Conservation (phyloP, 176 grass and related monocot species). For the Carex pumila region DNA sequence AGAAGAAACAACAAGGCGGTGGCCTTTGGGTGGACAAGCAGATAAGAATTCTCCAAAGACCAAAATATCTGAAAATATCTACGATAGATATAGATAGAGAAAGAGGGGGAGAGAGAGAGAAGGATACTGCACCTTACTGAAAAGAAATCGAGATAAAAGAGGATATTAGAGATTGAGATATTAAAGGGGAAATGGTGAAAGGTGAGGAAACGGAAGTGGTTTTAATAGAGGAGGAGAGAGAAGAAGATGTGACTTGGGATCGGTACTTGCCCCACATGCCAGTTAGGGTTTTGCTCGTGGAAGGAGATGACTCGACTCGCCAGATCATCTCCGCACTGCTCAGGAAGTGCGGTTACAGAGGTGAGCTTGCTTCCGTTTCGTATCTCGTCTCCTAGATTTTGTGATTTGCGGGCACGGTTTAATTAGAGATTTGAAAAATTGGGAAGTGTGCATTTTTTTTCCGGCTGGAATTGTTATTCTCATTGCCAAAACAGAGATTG, state of each 20-base stretch:
- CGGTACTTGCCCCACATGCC: conserved; percentile 74
- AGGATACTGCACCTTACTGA: not conserved
- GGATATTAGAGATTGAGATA: not conserved
- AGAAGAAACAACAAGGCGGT: not conserved
- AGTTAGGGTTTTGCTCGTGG: conserved; percentile 89
- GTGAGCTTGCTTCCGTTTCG: conserved; percentile 34
- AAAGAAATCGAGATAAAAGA: not conserved
- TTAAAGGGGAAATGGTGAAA: not conserved
- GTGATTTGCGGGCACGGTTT: not conserved
- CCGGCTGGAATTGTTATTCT: not conserved
- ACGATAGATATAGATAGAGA: not conserved
- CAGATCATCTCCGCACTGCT: conserved; percentile 95
- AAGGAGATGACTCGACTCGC: conserved; percentile 91
- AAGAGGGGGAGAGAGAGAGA: not conserved
- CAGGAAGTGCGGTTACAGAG: conserved; percentile 87
- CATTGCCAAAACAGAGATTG: not conserved
- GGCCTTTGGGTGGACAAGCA: not conserved
- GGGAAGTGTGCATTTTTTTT: not conserved
- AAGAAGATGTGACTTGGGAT: not conserved
- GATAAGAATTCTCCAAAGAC: not conserved
- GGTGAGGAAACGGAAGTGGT: not conserved
- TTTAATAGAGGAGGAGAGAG: not conserved
- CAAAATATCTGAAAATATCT: conserved; percentile 19
- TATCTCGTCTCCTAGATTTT: not conserved
- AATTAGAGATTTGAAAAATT: not conserved